Evolutionary conservation across 345 rosid species (phyloP), one percentile per base, ranked within the genome.

Genomic region (Boechera retrofracta): DNA sequence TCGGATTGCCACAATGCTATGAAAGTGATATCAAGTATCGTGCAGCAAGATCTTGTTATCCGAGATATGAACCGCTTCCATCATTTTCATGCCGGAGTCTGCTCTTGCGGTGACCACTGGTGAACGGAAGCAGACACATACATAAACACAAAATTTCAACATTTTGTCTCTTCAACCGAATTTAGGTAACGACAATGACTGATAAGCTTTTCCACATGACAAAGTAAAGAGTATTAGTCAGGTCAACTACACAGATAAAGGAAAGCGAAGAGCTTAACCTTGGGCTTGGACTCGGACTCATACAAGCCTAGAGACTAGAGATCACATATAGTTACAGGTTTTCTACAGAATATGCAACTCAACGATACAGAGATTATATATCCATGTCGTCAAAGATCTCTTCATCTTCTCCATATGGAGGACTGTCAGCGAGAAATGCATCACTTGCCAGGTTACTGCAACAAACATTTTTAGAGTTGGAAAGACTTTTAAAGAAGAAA

Each of bases 41-140:
- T 91, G 63, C 83, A 78, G 54, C 83, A 90, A 66, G 93, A 85
- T 57, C 88, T 94, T 73, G 64, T 94, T 47, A 83, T 94, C 16
- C 82, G 95, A 78, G 98, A 90, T 86, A 86, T 88, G 88, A 90
- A 94, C 63, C 85, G 94, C 10, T 91, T 87, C 78, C 97, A 94
- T 86, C 93, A 87, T 61, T 90, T 94, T 82, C 83, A 80, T 21
- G 80, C 67, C 7, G 97, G 97, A 67, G 71, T 47, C 58, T 94
- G 97, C 80, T 89, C 94, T 29, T 94, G 97, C 54, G 84, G 87
- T 48, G 97, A 90, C 83, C 85, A 90, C 74, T 91, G 97, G 97
- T 94, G 87, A 91, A 45, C 33, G 48, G 13, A 51, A 32, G 29
- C 39, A 60, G 58, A 39, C 38, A 36, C 44, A 57, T n/a, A 59